Evolutionary conservation across 352 stramenopile genomes (phyloP), one percentile per base, ranked within the genome.

Genomic region (Aphanomyces invadans): DNA sequence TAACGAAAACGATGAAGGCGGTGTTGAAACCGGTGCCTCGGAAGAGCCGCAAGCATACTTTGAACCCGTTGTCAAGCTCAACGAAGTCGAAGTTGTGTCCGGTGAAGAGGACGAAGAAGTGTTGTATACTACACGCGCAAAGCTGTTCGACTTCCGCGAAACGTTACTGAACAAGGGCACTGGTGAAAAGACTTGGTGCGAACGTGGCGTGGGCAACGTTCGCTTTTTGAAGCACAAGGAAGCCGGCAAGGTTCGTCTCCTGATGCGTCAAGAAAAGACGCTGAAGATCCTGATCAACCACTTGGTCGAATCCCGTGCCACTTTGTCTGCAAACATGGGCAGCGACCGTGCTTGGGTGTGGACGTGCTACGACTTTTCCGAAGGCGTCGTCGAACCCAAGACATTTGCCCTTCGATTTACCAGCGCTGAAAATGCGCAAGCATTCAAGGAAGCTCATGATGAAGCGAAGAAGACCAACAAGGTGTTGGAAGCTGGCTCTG

Each of bases 281-380:
- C 97, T 98, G 89, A 99, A 99, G 81, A 92, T 99, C 70, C 94
- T 99, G 78, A 83, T 92, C 61, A 99, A 99, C 78, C 96, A 99
- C 81, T 81, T 98, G 38, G 77, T 98, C 12, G 96, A 99, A 81
- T 95, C 95, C 39, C 88, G 95, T 57, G 98, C 98, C 70, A 87
- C 96, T 48, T 79, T 99, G 33, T 87, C 95, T 72, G 91, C 95
- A 17, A 99, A 99, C 83, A 97, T 95, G 60, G 95, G 95, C 69
- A 93, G 75, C 70, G 96, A 99, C 81, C 81, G 96, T 63, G 96
- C 91, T 21, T 99, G 96, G 96, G 96, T 99, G 31, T 99, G 97
- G 89, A 97, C 82, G 71, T 97, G 94, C 76, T 99, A 97, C 82
- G 96, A 99, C 79, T 99, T 98, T 76, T 79, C 92, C 9, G 95